phyloP scores from a whole-genome alignment of 2,329 filamentous ascomycete species.

The Penicillium aurantiogriseum region DNA sequence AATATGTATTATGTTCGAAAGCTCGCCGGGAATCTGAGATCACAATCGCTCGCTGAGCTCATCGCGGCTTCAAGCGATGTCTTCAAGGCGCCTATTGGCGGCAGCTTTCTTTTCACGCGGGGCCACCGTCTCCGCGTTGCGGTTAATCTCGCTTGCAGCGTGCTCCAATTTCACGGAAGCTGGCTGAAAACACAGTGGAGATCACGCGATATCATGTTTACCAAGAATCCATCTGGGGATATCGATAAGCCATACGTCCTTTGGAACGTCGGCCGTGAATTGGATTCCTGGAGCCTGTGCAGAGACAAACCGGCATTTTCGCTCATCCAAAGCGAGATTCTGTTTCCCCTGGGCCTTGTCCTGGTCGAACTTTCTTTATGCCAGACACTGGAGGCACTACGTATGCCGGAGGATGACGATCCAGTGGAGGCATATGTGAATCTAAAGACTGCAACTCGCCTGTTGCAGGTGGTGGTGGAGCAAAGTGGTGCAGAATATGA shows the following conservation, averaged over 20 bases:
- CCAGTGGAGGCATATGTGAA: neutral
- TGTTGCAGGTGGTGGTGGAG: neutral
- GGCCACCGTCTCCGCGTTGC: neutral
- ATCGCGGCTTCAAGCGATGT: neutral
- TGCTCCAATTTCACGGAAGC: neutral
- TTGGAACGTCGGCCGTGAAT: neutral
- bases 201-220: neutral
- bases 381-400: neutral
- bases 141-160: neutral
- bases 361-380: neutral
- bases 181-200: neutral
- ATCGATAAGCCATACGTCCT: neutral
- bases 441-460: neutral
- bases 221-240: neutral
- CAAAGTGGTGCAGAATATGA: neutral
- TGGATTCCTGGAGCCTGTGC: neutral
- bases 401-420: neutral
- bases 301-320: neutral
- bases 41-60: neutral
- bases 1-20: neutral
- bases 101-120: neutral
- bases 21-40: neutral
- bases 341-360: neutral
- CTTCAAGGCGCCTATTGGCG: neutral
- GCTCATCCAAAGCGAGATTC: neutral